phyloP scores from a whole-genome alignment of 768 basidiomycete species.

The Tylopilus plumbeoviolaceoides region DNA sequence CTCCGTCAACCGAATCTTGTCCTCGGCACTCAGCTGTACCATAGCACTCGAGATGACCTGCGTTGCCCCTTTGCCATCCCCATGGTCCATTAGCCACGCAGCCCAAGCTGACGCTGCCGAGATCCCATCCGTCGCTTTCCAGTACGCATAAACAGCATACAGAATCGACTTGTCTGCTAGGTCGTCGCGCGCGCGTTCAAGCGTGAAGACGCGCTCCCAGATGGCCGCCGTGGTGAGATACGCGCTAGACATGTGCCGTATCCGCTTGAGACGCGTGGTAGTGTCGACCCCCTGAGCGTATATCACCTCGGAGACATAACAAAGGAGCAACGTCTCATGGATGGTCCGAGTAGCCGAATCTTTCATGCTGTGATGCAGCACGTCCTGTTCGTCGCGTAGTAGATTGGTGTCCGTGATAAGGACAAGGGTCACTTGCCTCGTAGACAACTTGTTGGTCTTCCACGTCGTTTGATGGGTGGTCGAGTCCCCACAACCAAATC shows the following conservation, averaged over 20 bases:
- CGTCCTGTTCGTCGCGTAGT: conserved; percentile 35
- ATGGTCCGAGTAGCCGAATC: conserved; percentile 35
- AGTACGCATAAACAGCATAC: conserved; percentile 36
- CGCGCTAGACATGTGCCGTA: conserved; percentile 39
- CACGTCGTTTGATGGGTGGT: conserved; percentile 13
- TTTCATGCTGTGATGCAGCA: conserved; percentile 47
- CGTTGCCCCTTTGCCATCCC: conserved; percentile 39
- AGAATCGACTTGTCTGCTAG: conserved; percentile 18
- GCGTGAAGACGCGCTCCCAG: conserved; percentile 42
- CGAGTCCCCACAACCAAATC: conserved; percentile 57
- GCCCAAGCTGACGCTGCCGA: conserved; percentile 44
- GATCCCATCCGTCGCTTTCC: conserved; percentile 37
- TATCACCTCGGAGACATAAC: conserved; percentile 37
- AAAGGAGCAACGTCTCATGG: conserved; percentile 46
- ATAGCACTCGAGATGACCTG: conserved; percentile 34
- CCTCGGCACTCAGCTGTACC: conserved; percentile 23
- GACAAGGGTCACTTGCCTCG: conserved; percentile 29
- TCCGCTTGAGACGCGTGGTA: conserved; percentile 20
- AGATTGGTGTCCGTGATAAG: background rate
- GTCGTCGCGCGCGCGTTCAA: conserved; percentile 21
- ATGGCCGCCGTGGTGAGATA: conserved; percentile 43
- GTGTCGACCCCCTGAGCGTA: conserved; percentile 17
- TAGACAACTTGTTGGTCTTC: conserved; percentile 22
- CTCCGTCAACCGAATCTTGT: conserved; percentile 33
- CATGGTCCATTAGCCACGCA: conserved; percentile 41